A percentile compares a stretch with the other conserved stretches of the same genome.
Conservation (phyloP, 2,329 filamentous ascomycete genomes). For the Thielaviopsis ethacetica region DNA sequence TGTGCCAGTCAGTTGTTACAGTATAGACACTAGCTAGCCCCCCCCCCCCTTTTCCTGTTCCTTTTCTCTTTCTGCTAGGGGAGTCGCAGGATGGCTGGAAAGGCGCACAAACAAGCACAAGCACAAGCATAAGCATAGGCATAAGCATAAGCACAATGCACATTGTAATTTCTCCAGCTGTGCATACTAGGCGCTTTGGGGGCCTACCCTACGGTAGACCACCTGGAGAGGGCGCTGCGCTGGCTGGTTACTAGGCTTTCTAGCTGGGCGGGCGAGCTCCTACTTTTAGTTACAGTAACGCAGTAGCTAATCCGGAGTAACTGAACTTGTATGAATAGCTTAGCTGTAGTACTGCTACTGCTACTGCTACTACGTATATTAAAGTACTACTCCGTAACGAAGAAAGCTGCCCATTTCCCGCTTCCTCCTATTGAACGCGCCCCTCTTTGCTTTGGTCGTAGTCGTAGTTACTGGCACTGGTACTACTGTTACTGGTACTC, state of each 20-base stretch:
- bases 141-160: not conserved
- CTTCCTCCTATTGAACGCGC: slow-evolving; percentile 8
- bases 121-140: too few relatives aligned
- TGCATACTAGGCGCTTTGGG: not conserved
- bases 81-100: not conserved
- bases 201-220: not conserved
- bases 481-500: too few relatives aligned
- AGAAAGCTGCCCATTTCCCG: not conserved
- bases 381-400: too few relatives aligned
- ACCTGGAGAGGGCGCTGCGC: not conserved
- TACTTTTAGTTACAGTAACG: too few relatives aligned
- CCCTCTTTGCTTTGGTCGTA: slow-evolving; percentile 8
- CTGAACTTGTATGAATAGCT: too few relatives aligned
- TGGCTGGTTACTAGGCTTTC: too few relatives aligned
- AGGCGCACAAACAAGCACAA: too few relatives aligned
- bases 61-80: too few relatives aligned
- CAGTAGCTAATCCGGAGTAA: too few relatives aligned
- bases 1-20: not conserved
- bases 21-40: not conserved
- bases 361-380: not conserved
- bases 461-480: not conserved
- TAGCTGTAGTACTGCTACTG: too few relatives aligned
- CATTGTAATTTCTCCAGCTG: not conserved
- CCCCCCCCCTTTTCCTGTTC: not conserved
- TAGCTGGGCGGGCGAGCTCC: too few relatives aligned